A percentile compares a stretch with the other conserved stretches of the same genome.
Conservation (phyloP, 306 rosid species). For the Citrullus colocynthis region DNA sequence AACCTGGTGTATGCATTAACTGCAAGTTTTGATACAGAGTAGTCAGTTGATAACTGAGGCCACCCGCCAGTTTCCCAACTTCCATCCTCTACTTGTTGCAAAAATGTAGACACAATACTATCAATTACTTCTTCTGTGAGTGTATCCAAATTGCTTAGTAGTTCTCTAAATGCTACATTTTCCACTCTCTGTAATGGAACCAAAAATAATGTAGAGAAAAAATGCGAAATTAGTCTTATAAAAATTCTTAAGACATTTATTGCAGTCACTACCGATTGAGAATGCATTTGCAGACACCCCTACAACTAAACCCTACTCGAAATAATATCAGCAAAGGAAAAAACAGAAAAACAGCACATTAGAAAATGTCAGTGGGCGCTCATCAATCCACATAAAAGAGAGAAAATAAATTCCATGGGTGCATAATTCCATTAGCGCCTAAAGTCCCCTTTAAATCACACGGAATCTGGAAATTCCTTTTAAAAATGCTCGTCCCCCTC, state of each 20-base stretch:
- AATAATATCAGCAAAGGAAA: background rate
- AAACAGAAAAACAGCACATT: too few species aligned
- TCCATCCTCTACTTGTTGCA: slow-evolving; percentile 73
- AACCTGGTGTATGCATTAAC: slow-evolving; percentile 67
- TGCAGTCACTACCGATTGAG: background rate
- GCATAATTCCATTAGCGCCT: background rate
- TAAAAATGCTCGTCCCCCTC: background rate
- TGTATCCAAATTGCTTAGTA: slow-evolving; percentile 31
- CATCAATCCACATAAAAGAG: too few species aligned
- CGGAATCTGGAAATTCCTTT: background rate
- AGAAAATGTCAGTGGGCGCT: too few species aligned
- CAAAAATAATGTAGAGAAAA: background rate
- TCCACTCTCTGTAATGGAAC: slow-evolving; percentile 44
- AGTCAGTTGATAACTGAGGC: slow-evolving; percentile 68
- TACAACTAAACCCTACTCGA: background rate
- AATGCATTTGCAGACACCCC: background rate
- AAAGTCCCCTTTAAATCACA: background rate
- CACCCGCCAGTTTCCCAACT: slow-evolving; percentile 71
- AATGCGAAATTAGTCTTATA: background rate
- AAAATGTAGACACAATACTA: slow-evolving; percentile 25
- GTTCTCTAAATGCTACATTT: slow-evolving; percentile 41
- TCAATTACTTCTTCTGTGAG: slow-evolving; percentile 59
- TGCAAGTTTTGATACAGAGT: slow-evolving; percentile 73
- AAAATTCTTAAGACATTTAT: background rate
- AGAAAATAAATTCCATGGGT: background rate